These are phyloP conservation scores for Isoetes taiwanensis DNA, from an alignment of 75 land plant genomes.

Conservation along the genomic window DNA sequence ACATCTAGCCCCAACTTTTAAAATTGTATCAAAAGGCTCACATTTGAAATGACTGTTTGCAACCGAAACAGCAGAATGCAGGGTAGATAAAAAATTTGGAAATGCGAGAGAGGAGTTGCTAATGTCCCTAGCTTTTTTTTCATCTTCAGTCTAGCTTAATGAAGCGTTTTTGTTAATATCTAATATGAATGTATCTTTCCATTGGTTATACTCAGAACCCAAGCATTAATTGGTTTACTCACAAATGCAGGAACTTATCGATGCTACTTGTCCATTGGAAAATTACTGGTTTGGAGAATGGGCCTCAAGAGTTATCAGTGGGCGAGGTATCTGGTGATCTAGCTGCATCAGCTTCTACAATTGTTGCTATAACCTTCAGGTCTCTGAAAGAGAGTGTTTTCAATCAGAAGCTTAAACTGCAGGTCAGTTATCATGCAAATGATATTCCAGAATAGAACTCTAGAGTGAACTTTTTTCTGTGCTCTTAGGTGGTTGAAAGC, in stretches of 20 bases:
- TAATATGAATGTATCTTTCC: too few species aligned
- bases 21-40: too few species aligned
- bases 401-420: conserved; percentile 10
- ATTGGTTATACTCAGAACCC: too few species aligned
- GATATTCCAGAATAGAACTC: neutral
- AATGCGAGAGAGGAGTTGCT: too few species aligned
- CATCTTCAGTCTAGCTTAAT: neutral
- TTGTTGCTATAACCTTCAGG: conserved; percentile 9
- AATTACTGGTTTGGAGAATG: conserved; percentile 18
- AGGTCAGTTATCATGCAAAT: conserved; percentile 1
- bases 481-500: conserved; percentile 4
- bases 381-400: conserved; percentile 15
- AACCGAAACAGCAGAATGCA: too few species aligned
- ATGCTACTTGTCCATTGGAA: conserved; percentile 15
- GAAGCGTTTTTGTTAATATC: neutral
- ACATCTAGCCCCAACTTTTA: too few species aligned
- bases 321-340: conserved; percentile 7
- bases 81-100: too few species aligned
- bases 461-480: neutral
- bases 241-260: conserved; percentile 14
- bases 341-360: neutral
- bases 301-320: conserved; percentile 9
- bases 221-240: too few species aligned
- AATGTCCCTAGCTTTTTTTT: too few species aligned
- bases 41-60: too few species aligned